These are phyloP conservation scores for Pythium rhizo-oryzae DNA, from an alignment of 352 stramenopile genomes.

Conservation along the genomic window DNA sequence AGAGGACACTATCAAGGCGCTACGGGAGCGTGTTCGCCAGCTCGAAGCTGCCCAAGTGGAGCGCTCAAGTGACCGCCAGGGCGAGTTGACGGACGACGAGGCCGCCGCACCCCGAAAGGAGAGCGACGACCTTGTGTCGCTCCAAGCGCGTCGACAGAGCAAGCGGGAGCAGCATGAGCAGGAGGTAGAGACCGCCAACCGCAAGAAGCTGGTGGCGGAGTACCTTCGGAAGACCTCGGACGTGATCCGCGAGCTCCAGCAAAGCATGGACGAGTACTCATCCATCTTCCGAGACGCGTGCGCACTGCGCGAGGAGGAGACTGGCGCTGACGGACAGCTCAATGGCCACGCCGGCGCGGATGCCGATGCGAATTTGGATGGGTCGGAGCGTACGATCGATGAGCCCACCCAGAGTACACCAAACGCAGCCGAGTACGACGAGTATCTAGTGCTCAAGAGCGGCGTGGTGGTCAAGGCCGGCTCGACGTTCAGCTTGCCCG, in stretches of 20 bases:
- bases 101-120: background rate
- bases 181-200: conserved; percentile 24
- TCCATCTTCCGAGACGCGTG: conserved; percentile 64
- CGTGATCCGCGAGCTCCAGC: conserved; percentile 53
- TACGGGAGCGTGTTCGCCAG: conserved; percentile 22
- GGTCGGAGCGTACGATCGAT: background rate
- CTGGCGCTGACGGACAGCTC: conserved; percentile 4
- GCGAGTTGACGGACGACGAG: background rate
- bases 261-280: conserved; percentile 59
- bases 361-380: too few species aligned
- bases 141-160: conserved; percentile 26
- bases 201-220: conserved; percentile 23
- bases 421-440: conserved; percentile 44
- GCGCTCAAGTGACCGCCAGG: conserved; percentile 27
- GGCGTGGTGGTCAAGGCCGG: conserved; percentile 83
- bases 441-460: conserved; percentile 73
- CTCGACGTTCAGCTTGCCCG: conserved; percentile 63
- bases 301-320: conserved; percentile 44
- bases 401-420: background rate
- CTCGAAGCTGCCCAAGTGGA: conserved; percentile 17
- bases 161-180: conserved; percentile 46
- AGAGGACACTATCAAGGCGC: conserved; percentile 6
- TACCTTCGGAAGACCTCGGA: conserved; percentile 45
- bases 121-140: conserved; percentile 8
- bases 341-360: background rate